phyloP scores from a whole-genome alignment of 2,329 filamentous ascomycete genomes.

The Chaetothyriales sp. region DNA sequence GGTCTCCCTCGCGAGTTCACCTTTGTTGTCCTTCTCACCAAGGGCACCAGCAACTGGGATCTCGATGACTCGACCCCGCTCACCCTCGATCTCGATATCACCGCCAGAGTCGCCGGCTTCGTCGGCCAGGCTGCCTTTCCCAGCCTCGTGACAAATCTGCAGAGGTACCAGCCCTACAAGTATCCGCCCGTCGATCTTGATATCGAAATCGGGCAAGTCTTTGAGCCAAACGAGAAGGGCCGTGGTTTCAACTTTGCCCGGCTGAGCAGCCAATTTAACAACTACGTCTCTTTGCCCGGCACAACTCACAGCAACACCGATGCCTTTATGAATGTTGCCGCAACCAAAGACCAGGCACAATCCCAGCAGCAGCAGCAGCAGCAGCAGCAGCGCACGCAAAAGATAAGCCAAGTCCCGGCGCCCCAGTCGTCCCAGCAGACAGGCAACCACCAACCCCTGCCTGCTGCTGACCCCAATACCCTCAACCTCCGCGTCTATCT shows the following conservation, averaged over 20 bases:
- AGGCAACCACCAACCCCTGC: background rate
- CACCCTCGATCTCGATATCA: constrained; percentile 29
- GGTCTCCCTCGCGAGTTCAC: constrained; percentile 40
- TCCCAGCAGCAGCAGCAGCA: background rate
- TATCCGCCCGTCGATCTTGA: constrained; percentile 28
- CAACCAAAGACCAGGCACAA: background rate
- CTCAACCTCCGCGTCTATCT: constrained; percentile 7
- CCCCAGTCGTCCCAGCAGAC: background rate
- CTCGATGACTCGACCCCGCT: constrained; percentile 10
- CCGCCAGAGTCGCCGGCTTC: constrained; percentile 30
- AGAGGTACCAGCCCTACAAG: constrained; percentile 27
- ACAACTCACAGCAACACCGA: constrained; percentile 24
- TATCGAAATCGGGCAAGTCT: constrained; percentile 31
- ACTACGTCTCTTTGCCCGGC: constrained; percentile 34
- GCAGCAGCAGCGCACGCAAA: background rate
- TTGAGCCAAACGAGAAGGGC: constrained; percentile 24
- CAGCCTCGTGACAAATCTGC: constrained; percentile 26
- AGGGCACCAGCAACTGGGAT: constrained; percentile 21
- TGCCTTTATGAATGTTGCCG: background rate
- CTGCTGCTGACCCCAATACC: constrained; percentile 4
- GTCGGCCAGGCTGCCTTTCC: constrained; percentile 27
- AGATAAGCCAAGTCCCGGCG: background rate
- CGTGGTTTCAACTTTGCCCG: constrained; percentile 35
- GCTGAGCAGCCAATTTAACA: constrained; percentile 28
- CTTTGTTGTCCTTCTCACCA: constrained; percentile 37